Percentiles rank a stretch among this genome's conserved stretches.
Evolutionary conservation across 345 rosid genomes (phyloP).

Genomic region (Triadica sebifera): DNA sequence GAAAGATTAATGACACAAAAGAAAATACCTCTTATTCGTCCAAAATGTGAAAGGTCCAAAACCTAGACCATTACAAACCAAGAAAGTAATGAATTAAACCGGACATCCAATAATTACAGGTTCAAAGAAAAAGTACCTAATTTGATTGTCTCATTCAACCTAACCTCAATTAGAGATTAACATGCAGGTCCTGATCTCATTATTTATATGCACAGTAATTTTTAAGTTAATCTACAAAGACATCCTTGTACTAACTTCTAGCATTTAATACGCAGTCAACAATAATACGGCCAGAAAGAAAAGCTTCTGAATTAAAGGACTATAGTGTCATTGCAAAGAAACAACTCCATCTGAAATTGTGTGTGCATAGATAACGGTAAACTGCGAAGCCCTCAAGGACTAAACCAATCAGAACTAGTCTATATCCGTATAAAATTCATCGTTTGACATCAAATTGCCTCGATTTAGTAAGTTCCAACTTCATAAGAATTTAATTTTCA

Average conservation of each 20-base stretch:
- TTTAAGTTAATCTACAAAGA: background rate
- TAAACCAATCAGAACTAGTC: background rate
- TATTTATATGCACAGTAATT: background rate
- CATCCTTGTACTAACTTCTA: background rate
- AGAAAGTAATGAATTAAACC: background rate
- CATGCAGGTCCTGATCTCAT: background rate
- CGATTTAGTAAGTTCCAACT: background rate
- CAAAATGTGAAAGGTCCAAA: slow-evolving; percentile 78
- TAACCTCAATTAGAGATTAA: background rate
- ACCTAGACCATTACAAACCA: slow-evolving; percentile 44
- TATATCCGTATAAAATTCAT: background rate
- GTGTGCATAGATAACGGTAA: background rate
- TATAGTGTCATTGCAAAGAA: background rate
- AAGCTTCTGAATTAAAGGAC: too few species aligned
- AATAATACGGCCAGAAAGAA: too few species aligned
- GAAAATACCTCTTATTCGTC: slow-evolving; percentile 73
- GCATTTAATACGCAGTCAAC: background rate
- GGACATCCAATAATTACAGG: background rate
- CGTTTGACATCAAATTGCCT: background rate
- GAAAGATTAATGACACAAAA: background rate
- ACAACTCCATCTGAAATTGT: background rate
- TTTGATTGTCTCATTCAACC: too few species aligned
- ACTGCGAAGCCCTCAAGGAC: too few species aligned
- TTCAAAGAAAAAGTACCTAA: background rate
- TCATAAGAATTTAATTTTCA: background rate